Evolutionary conservation across 208 protist genomes (phyloP).

Genomic region (Acanthamoeba polyphaga): DNA sequence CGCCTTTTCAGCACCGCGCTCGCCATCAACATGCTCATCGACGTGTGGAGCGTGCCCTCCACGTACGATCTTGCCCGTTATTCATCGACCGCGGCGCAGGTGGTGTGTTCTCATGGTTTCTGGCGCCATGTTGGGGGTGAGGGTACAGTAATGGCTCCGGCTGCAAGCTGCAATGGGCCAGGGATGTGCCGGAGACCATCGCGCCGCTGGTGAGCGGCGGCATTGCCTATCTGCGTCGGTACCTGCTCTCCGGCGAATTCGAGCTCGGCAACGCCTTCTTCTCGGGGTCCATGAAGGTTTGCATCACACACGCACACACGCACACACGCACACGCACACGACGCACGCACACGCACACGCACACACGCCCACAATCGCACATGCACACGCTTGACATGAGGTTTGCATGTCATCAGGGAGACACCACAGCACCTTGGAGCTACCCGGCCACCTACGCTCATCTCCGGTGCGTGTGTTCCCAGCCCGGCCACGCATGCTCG

Average conservation of each 20-base stretch:
- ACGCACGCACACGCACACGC: no score
- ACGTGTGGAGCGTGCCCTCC: background rate
- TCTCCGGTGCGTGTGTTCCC: background rate
- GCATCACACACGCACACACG: background rate
- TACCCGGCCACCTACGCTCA: conserved; percentile 22
- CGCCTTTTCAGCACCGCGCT: conserved; percentile 14
- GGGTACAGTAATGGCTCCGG: no score
- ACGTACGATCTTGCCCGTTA: background rate
- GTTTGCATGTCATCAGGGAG: background rate
- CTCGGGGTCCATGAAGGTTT: conserved; percentile 23
- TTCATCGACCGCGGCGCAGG: background rate
- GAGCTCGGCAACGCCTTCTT: conserved; percentile 47
- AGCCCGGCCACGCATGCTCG: background rate
- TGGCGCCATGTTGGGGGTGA: no score
- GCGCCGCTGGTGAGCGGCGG: background rate
- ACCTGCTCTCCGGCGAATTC: conserved; percentile 11
- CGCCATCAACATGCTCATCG: conserved; percentile 36
- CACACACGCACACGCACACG: background rate
- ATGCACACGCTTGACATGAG: background rate
- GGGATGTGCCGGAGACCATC: background rate
- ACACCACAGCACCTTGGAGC: background rate
- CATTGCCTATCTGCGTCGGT: background rate
- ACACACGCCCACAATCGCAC: no score
- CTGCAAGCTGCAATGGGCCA: conserved; percentile 23
- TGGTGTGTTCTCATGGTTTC: no score